Evolutionary conservation across 345 rosid species (phyloP).

Genomic region (Citrus reticulata): DNA sequence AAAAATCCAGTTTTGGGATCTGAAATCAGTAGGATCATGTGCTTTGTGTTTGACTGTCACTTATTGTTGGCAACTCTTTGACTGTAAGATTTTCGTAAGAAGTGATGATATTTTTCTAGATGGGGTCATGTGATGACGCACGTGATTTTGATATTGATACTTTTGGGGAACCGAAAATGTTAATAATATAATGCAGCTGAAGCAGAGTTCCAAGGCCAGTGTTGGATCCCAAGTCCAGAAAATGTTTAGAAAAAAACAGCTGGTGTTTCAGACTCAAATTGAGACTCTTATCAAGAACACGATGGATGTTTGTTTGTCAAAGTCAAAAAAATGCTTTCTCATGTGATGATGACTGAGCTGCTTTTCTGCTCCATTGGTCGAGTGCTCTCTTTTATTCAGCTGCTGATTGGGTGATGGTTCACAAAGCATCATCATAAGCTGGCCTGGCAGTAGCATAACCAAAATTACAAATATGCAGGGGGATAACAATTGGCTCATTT

Average conservation of each 20-base stretch:
- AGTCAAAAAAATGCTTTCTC: background rate
- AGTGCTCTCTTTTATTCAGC: background rate
- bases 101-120: background rate
- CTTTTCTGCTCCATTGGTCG: background rate
- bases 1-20: conserved; percentile 31
- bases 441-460: background rate
- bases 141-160: conserved; percentile 26
- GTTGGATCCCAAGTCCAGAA: conserved; percentile 18
- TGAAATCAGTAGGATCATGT: conserved; percentile 48
- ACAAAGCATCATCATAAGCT: background rate
- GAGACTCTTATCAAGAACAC: background rate
- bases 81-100: conserved; percentile 11
- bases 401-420: background rate
- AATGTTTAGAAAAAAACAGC: background rate
- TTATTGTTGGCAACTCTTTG: conserved; percentile 10
- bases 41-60: conserved; percentile 41
- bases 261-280: background rate
- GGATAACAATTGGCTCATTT: background rate
- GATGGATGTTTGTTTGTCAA: background rate
- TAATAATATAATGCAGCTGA: background rate
- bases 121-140: conserved; percentile 45
- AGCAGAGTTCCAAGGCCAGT: background rate
- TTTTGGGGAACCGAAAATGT: conserved; percentile 12
- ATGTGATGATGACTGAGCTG: background rate
- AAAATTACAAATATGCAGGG: background rate